Evolutionary conservation across 116 monocot species (phyloP).

Genomic region (Phalaenopsis hybrid): DNA sequence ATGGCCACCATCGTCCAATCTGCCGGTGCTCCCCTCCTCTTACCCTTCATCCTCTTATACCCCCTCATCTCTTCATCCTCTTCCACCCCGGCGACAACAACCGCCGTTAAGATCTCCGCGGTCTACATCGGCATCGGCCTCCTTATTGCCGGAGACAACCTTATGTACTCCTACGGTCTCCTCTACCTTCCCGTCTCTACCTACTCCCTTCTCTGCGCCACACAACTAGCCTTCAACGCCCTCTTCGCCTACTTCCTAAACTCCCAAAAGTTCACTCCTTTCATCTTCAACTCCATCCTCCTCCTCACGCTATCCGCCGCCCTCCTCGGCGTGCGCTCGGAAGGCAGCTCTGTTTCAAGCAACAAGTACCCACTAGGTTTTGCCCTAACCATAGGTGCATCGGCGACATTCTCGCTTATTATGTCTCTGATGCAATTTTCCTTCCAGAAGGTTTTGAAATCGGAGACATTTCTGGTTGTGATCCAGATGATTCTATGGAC

Average conservation of each 20-base stretch:
- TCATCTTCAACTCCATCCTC: slow-evolving; percentile 7
- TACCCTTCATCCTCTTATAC: slow-evolving; percentile 21
- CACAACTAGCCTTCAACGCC: not conserved
- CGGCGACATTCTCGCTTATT: slow-evolving; percentile 7
- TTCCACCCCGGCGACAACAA: not conserved
- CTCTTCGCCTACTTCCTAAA: slow-evolving; percentile 4
- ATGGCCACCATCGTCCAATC: slow-evolving; percentile 57
- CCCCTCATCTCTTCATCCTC: not conserved
- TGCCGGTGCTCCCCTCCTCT: slow-evolving; percentile 38
- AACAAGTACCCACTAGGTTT: slow-evolving; percentile 10
- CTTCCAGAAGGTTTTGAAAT: slow-evolving; percentile 6
- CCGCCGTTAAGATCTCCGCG: not conserved
- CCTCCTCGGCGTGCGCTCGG: slow-evolving; percentile 1
- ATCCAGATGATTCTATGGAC: not conserved
- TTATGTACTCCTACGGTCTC: slow-evolving; percentile 8
- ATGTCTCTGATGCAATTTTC: slow-evolving; percentile 9
- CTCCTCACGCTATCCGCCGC: not conserved
- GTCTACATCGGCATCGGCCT: not conserved
- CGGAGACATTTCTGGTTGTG: not conserved
- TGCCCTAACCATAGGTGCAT: slow-evolving; percentile 5
- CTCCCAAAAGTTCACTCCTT: slow-evolving; percentile 5
- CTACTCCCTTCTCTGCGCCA: slow-evolving; percentile 7
- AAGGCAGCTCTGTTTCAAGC: not conserved
- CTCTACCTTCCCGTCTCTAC: slow-evolving; percentile 1
- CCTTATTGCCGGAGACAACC: not conserved